These are phyloP conservation scores for Glebionis coronaria DNA, from an alignment of 129 eudicot genomes.

Conservation along the genomic window DNA sequence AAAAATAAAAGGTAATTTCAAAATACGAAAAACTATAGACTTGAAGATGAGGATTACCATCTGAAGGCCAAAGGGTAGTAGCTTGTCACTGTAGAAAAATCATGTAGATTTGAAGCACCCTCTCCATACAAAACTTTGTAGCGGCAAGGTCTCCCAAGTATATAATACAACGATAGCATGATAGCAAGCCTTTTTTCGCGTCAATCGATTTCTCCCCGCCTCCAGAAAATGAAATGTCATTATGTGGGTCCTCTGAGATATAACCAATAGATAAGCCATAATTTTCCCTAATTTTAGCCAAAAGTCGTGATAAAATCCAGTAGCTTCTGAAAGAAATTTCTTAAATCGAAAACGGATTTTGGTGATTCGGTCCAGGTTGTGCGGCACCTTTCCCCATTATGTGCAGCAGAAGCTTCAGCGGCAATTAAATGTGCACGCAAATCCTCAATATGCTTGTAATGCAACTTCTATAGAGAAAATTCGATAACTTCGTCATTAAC, in stretches of 20 bases:
- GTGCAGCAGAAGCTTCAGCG: slow-evolving; percentile 52
- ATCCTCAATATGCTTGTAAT: slow-evolving; percentile 85
- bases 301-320: slow-evolving; percentile 91
- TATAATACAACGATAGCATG: slow-evolving; percentile 84
- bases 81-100: too few relatives aligned
- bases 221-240: slow-evolving; percentile 26
- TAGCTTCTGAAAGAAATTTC: too few relatives aligned
- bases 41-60: slow-evolving; percentile 98
- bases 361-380: slow-evolving; percentile 60
- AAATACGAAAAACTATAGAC: slow-evolving; percentile 22
- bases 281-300: slow-evolving; percentile 81
- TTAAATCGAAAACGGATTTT: slow-evolving; percentile 84
- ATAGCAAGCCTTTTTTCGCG: too few relatives aligned
- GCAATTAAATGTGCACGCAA: slow-evolving; percentile 72
- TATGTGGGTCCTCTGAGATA: slow-evolving; percentile 56
- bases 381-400: slow-evolving; percentile 58
- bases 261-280: slow-evolving; percentile 71
- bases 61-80: too few relatives aligned
- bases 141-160: slow-evolving; percentile 94
- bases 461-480: slow-evolving; percentile 91
- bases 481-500: too few relatives aligned
- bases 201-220: slow-evolving; percentile 59
- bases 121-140: slow-evolving; percentile 86
- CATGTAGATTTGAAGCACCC: too few relatives aligned
- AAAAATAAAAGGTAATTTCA: background rate